phyloP scores from a whole-genome alignment of 1,139 yeast genomes.

The Dujonia santamariae region DNA sequence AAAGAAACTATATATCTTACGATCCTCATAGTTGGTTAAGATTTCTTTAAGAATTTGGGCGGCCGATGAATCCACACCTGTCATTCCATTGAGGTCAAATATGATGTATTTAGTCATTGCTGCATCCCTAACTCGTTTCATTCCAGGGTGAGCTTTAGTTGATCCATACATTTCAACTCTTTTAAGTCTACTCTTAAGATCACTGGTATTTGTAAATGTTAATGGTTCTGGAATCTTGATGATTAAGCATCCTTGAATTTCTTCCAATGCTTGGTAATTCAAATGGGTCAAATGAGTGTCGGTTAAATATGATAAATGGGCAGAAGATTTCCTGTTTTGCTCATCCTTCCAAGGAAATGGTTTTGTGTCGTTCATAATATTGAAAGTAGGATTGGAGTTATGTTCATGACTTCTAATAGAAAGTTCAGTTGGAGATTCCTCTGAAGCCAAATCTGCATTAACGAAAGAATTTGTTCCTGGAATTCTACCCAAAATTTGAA shows the following conservation, averaged over 20 bases:
- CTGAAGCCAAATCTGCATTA: constrained; percentile 56
- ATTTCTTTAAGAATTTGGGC: constrained; percentile 69
- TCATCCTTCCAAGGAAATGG: neutral
- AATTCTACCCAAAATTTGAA: constrained; percentile 81
- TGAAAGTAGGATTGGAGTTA: neutral
- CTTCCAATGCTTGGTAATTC: constrained; percentile 51
- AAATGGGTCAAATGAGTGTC: constrained; percentile 37
- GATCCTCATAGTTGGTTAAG: constrained; percentile 48
- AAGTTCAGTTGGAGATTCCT: neutral
- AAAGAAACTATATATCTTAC: constrained; percentile 62
- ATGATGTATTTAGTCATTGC: constrained; percentile 65
- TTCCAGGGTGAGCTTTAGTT: constrained; percentile 78
- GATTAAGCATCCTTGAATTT: constrained; percentile 80
- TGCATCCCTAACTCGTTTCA: constrained; percentile 52
- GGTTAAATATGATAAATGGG: constrained; percentile 18
- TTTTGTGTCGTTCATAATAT: neutral
- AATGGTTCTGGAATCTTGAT: constrained; percentile 90
- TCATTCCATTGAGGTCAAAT: constrained; percentile 85
- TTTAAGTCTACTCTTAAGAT: constrained; percentile 68
- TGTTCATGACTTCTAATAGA: neutral
- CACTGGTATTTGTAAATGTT: constrained; percentile 88
- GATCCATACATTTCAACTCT: constrained; percentile 87
- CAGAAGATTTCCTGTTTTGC: neutral
- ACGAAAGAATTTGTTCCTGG: constrained; percentile 76
- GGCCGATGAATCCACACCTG: constrained; percentile 83